Base-by-base conservation (phyloP, 23 red algal genomes). In the Agarophyton chilense region DNA sequence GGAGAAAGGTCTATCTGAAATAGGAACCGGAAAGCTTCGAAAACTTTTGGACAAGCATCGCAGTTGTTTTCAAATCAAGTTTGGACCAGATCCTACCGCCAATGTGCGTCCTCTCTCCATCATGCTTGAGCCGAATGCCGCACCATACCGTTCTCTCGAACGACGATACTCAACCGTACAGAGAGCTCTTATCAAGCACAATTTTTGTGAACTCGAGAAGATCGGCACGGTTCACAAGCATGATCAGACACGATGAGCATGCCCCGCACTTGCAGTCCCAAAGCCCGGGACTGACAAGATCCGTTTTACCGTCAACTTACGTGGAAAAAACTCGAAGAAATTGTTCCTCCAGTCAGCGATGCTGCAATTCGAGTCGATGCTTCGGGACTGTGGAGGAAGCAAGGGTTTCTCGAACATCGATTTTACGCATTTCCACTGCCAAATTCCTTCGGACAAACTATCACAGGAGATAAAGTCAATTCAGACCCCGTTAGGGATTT, bases 221-320 rank as follows among this genome's bases (percentile, higher is more conserved):
- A n/a, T n/a, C n/a, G n/a, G n/a, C n/a, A n/a, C n/a, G n/a, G n/a
- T n/a, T n/a, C n/a, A n/a, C n/a, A n/a, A n/a, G n/a, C n/a, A n/a
- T n/a, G n/a, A n/a, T n/a, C n/a, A n/a, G n/a, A n/a, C n/a, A n/a
- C n/a, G n/a, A n/a, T n/a, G n/a, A n/a, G n/a, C n/a, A n/a, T n/a
- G n/a, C n/a, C n/a, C n/a, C n/a, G n/a, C n/a, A n/a, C n/a, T n/a
- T n/a, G n/a, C n/a, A n/a, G n/a, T n/a, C n/a, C n/a, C n/a, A n/a
- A 87, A 87, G 52, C 26, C 61, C 1, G 83, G 64, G n/a, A 42
- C 83, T 1, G 83, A 87, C 3, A 76, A 75, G 49, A 29, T 50
- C 5, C 83, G 83, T 11, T 87, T 73, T 52, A 87, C 83, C 11
- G 64, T 87, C 9, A 65, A 87, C 55, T 65, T 87, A 13, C 83